Base-by-base conservation (phyloP, 1,284 basidiomycete species). In the Wolfiporia cocos region DNA sequence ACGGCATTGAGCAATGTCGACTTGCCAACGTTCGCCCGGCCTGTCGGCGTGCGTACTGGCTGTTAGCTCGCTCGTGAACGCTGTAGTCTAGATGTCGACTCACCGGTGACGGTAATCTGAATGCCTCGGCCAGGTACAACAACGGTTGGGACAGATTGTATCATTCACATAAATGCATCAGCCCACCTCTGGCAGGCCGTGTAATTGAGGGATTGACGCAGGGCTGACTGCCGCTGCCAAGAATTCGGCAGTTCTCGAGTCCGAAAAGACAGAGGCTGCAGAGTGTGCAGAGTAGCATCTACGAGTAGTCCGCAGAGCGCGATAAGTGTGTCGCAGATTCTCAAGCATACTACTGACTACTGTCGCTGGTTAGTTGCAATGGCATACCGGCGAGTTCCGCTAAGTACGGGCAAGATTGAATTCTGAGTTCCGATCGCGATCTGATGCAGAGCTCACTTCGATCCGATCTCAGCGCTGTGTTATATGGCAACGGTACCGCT, bases 1-100 rank as follows among this genome's bases (percentile, higher is more conserved):
- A 87, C 71, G 7, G 78, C 74, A 51, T 87, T 88, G 17, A 87
- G 68, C 19, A 88, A 60, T 1, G 80, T 74, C 0, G 84, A 86
- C 57, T 88, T 88, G 19, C 86, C 85, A 15, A 71, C 78, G 54
- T 88, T 88, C 4, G 85, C 68, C 22, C 68, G 63, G 6, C 69
- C 69, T 71, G 34, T 15, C 19, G 24, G n/a, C 3, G 38, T 10
- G 36, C n/a, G 20, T 14, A 20, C 26, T 18, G 20, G 14, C 10
- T 42, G 37, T 30, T 17, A 33, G 19, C 11, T 18, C 9, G 28
- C 15, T n/a, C n/a, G n/a, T n/a, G n/a, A n/a, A n/a, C 34, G 26
- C 10, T 17, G 28, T 10, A 6, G 14, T 23, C 26, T 26, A 33
- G 11, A 26, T 22, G n/a, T 5, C 50, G 3, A 2, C n/a, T n/a